Base-by-base conservation (phyloP, 192 early-diverging fungal genomes). In the Rhizoclosmatium sp. region DNA sequence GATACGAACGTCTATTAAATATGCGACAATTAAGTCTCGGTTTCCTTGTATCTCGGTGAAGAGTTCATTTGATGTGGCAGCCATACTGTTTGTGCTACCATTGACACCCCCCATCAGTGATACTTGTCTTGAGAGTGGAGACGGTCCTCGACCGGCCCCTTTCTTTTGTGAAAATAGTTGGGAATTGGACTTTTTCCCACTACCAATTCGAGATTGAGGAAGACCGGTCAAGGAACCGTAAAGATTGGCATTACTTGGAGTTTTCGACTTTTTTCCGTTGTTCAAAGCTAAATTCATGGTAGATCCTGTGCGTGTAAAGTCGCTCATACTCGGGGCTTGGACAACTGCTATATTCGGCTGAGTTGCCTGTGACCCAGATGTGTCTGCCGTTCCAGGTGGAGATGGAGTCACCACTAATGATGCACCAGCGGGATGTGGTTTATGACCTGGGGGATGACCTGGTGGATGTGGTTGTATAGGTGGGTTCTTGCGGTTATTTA, bases 241-340 rank as follows among this genome's bases (percentile, higher is more conserved):
- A 31, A 31, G 31, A 31, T 31, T 31, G 31, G 31, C 31, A 31
- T 31, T 54, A 16, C 51, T 54, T 7, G 51, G 16, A 12, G 51
- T 16, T 54, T 16, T 54, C 16, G 51, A 54, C 16, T 54, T 54
- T 16, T 54, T 54, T 0, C 51, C 51, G 5, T 7, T 16, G 51
- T 54, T 54, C 1, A 16, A 54, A 12, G 51, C 51, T 54, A 54
- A 54, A 12, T 54, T 7, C 16, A 16, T 54, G 51, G 51, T 12
- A 40, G 60, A 62, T 62, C 60, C 60, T 23, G 60, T 62, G 4
- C 60, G 60, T 7, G 60, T 62, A 40, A 62, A 62, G 60, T 62
- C 60, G 39, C 60, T 62, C 9, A 62, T 40, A 62, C 60, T 62
- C 10, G 39, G 19, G 60, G 60, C 39, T 62, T 62, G 7, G 0